A percentile compares a stretch with the other conserved stretches of the same genome.
Evolutionary conservation across 2,329 filamentous ascomycete genomes (phyloP).

Genomic region (Macroventuria anomochaeta): DNA sequence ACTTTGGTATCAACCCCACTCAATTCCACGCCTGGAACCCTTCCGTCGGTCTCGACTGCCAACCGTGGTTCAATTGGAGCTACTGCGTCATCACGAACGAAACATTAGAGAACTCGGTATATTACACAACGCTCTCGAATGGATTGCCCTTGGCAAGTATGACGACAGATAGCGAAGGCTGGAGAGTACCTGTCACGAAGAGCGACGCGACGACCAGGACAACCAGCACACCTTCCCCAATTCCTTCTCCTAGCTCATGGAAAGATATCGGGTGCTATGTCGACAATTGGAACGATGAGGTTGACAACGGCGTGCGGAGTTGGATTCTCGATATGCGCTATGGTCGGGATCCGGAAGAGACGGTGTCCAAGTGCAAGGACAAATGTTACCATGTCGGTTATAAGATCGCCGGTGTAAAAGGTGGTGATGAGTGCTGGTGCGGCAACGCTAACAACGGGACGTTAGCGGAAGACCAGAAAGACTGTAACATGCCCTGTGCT

Average conservation of each 20-base stretch:
- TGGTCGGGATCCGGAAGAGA: background rate
- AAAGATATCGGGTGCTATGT: slow-evolving; percentile 7
- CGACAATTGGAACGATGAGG: background rate
- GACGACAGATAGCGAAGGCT: slow-evolving; percentile 7
- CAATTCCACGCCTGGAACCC: slow-evolving; percentile 14
- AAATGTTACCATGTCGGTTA: slow-evolving; percentile 3
- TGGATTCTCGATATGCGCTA: slow-evolving; percentile 4
- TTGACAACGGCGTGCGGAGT: background rate
- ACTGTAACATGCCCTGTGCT: slow-evolving; percentile 1
- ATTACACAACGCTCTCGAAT: background rate
- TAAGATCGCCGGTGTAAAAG: slow-evolving; percentile 3
- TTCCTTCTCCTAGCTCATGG: background rate
- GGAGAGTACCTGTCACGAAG: slow-evolving; percentile 1
- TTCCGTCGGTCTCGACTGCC: slow-evolving; percentile 6
- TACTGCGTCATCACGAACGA: slow-evolving; percentile 7
- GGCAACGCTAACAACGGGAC: slow-evolving; percentile 5
- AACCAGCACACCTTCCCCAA: background rate
- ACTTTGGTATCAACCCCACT: background rate
- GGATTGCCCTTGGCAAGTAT: background rate
- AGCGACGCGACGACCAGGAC: background rate
- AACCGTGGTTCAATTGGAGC: background rate
- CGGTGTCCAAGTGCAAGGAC: slow-evolving; percentile 3
- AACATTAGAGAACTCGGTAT: background rate
- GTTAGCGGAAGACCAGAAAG: background rate
- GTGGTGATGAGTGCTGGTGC: slow-evolving; percentile 1